Conservation (phyloP, 441 rosid genomes). For the Macaranga tanarius region DNA sequence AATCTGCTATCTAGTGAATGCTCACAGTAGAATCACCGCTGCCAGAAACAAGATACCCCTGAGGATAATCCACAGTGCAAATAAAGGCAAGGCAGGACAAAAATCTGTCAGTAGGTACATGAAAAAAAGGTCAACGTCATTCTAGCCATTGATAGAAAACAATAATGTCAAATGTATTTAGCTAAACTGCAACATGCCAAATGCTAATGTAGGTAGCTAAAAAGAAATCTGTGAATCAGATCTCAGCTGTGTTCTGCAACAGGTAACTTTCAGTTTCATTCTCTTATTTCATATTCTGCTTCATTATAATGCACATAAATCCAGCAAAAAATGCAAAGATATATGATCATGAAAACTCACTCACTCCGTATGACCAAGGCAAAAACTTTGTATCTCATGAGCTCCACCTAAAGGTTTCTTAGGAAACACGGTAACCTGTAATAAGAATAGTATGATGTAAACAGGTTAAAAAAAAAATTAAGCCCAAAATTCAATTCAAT, state of each 20-base stretch:
- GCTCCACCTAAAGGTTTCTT: constrained; percentile 81
- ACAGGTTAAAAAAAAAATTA: constrained; percentile 9
- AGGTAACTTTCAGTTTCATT: neutral
- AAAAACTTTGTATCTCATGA: constrained; percentile 88
- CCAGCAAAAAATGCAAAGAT: constrained; percentile 3
- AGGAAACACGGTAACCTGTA: constrained; percentile 78
- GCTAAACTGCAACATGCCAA: neutral
- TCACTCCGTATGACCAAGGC: constrained; percentile 96
- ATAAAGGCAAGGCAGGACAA: constrained; percentile 76
- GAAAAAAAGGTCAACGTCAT: constrained; percentile 13
- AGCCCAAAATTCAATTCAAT: constrained; percentile 11
- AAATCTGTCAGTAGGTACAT: constrained; percentile 46
- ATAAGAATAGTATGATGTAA: constrained; percentile 23
- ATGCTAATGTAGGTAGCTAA: neutral
- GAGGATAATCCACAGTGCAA: constrained; percentile 44
- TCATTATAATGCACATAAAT: neutral
- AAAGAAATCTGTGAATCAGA: neutral
- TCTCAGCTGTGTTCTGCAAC: neutral
- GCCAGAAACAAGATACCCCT: constrained; percentile 83
- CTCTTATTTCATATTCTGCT: constrained; percentile 4
- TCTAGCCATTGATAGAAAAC: neutral
- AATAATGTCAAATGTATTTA: neutral
- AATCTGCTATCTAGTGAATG: constrained; percentile 20
- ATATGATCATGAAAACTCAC: constrained; percentile 37
- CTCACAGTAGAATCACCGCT: constrained; percentile 94